Evolutionary conservation across 306 rosid genomes (phyloP), one percentile per base, ranked within the genome.

Genomic region (Echinosophora koreensis): DNA sequence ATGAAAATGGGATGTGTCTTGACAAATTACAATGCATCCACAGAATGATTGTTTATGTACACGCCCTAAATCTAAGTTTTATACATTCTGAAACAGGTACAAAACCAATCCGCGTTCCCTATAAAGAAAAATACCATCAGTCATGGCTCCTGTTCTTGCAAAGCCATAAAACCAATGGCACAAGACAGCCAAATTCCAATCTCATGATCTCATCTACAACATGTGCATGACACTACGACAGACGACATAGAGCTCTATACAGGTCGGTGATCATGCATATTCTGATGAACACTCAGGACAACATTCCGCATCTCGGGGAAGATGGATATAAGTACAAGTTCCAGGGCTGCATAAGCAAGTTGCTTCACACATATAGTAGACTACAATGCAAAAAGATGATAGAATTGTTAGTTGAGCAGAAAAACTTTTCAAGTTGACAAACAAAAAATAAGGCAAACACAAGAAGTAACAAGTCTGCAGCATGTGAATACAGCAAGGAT

Each of bases 251-350:
- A 56, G 52, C 80, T 49, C 96, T 88, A 82, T 61, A 74, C 78
- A 37, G 92, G 73, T 77, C 87, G 86, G 60, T 89, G 81, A 66
- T 78, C 72, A 64, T 39, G 76, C 59, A 60, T 69, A 69, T 74
- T 87, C 76, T 69, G 86, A 11, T 89, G 97, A 82, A 96, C 77
- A 77, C 91, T 94, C 44, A 73, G 8, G 55, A 92, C 78, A 11
- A 92, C 89, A 72, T 73, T 81, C 83, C 52, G 88, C 78, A 92
- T 83, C 92, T 96, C 99, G 6, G 99, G 99, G 84, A 96, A 92
- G 80, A 91, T 38, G 42, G 99, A 86, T 69, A 91, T 14, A 1
- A 96, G 91, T 49, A 78, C 58, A 54, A 92, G 87, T 79, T 96
- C 99, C 44, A 96, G 90, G 71, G 91, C 71, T 4, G 92, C 93